A percentile compares a stretch with the other conserved stretches of the same genome.
These are phyloP conservation scores for Lasiodiplodia gonubiensis DNA, from an alignment of 2,329 filamentous ascomycete genomes.

Conservation along the genomic window DNA sequence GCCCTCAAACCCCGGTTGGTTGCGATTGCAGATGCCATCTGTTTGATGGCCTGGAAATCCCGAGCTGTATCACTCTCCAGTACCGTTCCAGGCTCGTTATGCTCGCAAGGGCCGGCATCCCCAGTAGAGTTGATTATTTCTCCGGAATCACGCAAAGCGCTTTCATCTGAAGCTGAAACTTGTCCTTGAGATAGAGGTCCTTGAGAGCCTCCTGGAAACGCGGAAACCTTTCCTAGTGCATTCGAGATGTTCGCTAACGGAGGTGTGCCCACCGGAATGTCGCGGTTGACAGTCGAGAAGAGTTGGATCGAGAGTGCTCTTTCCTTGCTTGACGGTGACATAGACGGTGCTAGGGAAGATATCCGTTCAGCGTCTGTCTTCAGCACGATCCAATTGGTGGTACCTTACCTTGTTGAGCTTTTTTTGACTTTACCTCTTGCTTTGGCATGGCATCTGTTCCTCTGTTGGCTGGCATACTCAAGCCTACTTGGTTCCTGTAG, in stretches of 20 bases:
- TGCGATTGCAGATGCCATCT: conserved; percentile 35
- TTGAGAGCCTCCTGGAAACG: conserved; percentile 1
- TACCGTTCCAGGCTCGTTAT: not conserved
- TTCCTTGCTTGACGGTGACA: conserved; percentile 36
- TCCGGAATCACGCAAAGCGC: not conserved
- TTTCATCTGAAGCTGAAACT: not conserved
- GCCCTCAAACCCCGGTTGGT: conserved; percentile 43
- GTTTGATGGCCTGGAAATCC: conserved; percentile 21
- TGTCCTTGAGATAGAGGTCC: not conserved
- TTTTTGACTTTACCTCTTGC: conserved; percentile 15
- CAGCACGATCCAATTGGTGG: not conserved
- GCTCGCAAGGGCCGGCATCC: not conserved
- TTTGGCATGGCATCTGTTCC: conserved; percentile 33
- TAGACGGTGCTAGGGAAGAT: conserved; percentile 31
- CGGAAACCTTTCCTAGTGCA: conserved; percentile 6
- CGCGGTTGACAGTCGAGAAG: not conserved
- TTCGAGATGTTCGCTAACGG: conserved; percentile 2
- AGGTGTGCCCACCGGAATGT: conserved; percentile 15
- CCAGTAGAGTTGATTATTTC: not conserved
- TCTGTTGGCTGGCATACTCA: not conserved
- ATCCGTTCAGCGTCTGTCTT: not conserved
- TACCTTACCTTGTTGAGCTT: conserved; percentile 1
- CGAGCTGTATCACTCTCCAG: not conserved
- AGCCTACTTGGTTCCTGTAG: not conserved
- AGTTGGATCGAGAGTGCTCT: conserved; percentile 36